Percentiles rank a stretch among this genome's conserved stretches.
Conservation (phyloP, 441 rosid species). For the Euphorbia corollata region DNA sequence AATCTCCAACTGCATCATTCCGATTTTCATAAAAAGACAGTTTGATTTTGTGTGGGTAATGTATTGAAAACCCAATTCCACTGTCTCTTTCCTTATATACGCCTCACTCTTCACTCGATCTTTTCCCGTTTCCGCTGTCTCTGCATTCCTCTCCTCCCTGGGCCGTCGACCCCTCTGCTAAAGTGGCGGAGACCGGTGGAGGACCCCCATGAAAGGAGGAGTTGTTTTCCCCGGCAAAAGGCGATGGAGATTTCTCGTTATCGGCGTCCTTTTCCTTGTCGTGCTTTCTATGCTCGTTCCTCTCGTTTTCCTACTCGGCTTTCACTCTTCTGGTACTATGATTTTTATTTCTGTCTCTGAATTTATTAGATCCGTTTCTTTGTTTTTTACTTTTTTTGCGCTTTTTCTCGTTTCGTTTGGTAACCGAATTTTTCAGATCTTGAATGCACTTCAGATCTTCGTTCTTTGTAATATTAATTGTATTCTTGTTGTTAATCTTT, state of each 20-base stretch:
- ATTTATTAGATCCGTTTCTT: conserved; percentile 11
- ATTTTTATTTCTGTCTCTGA: conserved; percentile 3
- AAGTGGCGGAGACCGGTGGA: neutral
- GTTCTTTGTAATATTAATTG: neutral
- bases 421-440: neutral
- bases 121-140: neutral
- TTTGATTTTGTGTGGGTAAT: conserved; percentile 11
- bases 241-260: conserved; percentile 63
- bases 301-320: conserved; percentile 81
- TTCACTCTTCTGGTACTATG: conserved; percentile 49
- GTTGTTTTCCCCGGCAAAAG: conserved; percentile 44
- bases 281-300: conserved; percentile 93
- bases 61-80: neutral
- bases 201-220: conserved; percentile 46
- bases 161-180: neutral
- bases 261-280: conserved; percentile 75
- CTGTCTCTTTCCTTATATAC: too few species aligned
- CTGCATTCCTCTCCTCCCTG: neutral
- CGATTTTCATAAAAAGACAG: neutral
- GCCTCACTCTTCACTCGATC: neutral
- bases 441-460: conserved; percentile 13
- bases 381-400: neutral
- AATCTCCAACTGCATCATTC: conserved; percentile 10
- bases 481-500: neutral
- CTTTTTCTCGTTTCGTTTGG: conserved; percentile 10